Evolutionary conservation across 495 filamentous ascomycete genomes (phyloP).

Genomic region (Neurospora sp.): DNA sequence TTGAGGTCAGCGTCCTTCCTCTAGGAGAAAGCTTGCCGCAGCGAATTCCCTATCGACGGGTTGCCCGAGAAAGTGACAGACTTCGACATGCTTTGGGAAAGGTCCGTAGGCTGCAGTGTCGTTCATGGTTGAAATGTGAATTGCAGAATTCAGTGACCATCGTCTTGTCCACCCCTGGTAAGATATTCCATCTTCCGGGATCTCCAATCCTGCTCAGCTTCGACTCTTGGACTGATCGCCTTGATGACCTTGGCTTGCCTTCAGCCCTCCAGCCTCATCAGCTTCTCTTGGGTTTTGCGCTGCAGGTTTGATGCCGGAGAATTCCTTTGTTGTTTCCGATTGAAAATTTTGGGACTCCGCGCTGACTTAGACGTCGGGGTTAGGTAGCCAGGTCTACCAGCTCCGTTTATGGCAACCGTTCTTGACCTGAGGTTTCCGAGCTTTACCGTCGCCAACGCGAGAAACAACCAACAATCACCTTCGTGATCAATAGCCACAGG

Average conservation of each 20-base stretch:
- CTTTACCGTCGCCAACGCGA: too few relatives aligned
- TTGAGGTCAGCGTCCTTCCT: not conserved
- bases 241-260: not conserved
- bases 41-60: not conserved
- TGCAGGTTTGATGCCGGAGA: too few relatives aligned
- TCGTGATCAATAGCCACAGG: too few relatives aligned
- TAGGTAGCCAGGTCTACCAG: too few relatives aligned
- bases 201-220: not conserved
- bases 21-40: not conserved
- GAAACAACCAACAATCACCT: too few relatives aligned
- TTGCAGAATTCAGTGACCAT: not conserved
- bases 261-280: not conserved
- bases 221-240: not conserved
- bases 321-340: too few relatives aligned
- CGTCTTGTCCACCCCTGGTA: not conserved
- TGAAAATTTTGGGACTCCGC: too few relatives aligned
- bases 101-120: not conserved
- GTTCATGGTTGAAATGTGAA: not conserved
- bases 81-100: not conserved
- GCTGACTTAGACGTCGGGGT: too few relatives aligned
- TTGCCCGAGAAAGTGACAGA: not conserved
- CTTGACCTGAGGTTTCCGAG: too few relatives aligned
- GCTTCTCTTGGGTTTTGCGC: not conserved
- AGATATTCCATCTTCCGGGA: not conserved
- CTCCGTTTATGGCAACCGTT: too few relatives aligned